A percentile compares a stretch with the other conserved stretches of the same genome.
These are phyloP conservation scores for Kickxella alabastrina DNA, from an alignment of 192 early-diverging fungal species.

Conservation along the genomic window DNA sequence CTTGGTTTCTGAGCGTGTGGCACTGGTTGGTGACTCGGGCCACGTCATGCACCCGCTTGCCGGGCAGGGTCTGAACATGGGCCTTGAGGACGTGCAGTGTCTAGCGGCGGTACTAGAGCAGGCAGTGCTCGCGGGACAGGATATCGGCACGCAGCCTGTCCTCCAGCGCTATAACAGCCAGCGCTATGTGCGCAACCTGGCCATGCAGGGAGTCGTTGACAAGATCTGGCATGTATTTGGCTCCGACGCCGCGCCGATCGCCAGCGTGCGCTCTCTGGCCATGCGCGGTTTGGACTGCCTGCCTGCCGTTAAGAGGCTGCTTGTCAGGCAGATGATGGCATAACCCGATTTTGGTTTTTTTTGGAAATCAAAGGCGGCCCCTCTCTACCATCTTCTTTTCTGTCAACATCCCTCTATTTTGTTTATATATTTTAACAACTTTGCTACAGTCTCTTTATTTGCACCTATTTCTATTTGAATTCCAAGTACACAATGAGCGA, in stretches of 20 bases:
- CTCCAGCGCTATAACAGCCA: constrained; percentile 74
- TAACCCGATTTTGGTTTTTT: too few relatives aligned
- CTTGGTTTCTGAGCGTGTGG: constrained; percentile 74
- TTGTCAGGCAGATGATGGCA: constrained; percentile 24
- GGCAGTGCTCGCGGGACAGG: constrained; percentile 68
- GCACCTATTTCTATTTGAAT: too few relatives aligned
- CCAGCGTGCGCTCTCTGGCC: constrained; percentile 67
- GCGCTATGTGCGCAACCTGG: constrained; percentile 77
- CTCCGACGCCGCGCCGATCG: constrained; percentile 58
- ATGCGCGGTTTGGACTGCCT: constrained; percentile 66
- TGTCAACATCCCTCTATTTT: too few relatives aligned
- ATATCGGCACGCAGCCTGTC: constrained; percentile 75
- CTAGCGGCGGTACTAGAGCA: constrained; percentile 61
- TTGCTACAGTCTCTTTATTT: too few relatives aligned
- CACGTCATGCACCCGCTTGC: constrained; percentile 95
- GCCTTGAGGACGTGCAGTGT: constrained; percentile 76
- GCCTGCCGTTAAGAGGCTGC: constrained; percentile 57
- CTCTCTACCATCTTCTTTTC: too few relatives aligned
- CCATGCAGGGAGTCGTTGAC: constrained; percentile 82
- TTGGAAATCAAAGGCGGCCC: too few relatives aligned
- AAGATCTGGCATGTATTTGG: constrained; percentile 76
- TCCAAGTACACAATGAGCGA: constrained; percentile 32
- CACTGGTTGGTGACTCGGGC: constrained; percentile 92
- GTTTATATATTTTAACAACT: too few relatives aligned
- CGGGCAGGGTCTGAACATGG: constrained; percentile 95